phyloP scores from a whole-genome alignment of 495 filamentous ascomycete genomes.

The Letharia lupina region DNA sequence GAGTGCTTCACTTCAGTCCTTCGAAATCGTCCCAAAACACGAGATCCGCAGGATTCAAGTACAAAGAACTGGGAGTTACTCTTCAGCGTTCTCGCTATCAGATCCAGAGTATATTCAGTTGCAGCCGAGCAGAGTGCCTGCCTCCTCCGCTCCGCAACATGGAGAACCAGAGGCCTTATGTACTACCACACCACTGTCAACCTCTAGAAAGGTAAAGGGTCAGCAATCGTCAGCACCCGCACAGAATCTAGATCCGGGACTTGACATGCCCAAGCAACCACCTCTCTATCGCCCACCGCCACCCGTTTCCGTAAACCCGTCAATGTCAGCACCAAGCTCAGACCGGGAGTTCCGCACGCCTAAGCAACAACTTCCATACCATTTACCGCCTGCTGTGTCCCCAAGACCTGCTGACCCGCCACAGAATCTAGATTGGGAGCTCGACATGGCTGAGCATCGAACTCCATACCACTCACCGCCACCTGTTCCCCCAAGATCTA shows the following conservation, averaged over 20 bases:
- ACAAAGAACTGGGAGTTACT: conserved; percentile 18
- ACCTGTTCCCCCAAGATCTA: not conserved
- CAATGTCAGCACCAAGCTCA: not conserved
- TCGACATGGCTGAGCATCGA: not conserved
- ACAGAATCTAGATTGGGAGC: not conserved
- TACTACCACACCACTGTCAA: not conserved
- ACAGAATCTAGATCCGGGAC: not conserved
- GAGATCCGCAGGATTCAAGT: conserved; percentile 19
- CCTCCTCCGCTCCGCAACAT: not conserved
- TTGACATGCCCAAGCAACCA: not conserved
- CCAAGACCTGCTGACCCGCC: not conserved
- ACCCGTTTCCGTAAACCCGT: not conserved
- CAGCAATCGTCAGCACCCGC: not conserved
- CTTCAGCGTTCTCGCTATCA: conserved; percentile 4
- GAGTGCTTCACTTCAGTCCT: conserved; percentile 21
- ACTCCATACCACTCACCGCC: conserved; percentile 6
- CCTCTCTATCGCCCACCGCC: not conserved
- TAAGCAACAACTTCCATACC: not conserved
- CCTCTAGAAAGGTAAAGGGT: not conserved
- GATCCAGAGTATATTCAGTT: not conserved
- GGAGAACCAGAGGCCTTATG: not conserved
- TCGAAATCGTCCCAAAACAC: conserved; percentile 14
- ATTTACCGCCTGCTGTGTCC: not conserved
- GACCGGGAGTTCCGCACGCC: not conserved
- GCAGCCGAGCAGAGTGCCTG: not conserved